A percentile compares a stretch with the other conserved stretches of the same genome.
Conservation (phyloP, 352 stramenopile genomes). For the Bremia lactucae region DNA sequence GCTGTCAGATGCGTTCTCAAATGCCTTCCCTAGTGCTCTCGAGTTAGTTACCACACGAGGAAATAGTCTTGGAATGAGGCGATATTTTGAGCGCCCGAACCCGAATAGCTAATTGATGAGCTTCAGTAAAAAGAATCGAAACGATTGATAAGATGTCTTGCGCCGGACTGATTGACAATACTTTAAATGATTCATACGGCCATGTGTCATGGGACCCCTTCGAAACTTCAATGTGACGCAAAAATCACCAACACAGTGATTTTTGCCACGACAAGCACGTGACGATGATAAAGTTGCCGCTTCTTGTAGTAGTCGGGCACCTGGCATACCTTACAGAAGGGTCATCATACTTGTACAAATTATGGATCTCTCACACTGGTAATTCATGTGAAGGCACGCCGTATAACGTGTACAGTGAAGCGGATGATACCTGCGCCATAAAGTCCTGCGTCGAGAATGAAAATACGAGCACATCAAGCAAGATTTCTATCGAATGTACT, state of each 20-base stretch:
- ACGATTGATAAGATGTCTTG: too few species aligned
- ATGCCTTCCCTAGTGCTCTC: too few species aligned
- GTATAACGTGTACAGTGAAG: conserved; percentile 11
- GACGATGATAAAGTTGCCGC: background rate
- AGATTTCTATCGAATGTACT: conserved; percentile 14
- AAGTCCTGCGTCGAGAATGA: conserved; percentile 2
- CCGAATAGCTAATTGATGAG: too few species aligned
- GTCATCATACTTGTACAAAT: conserved; percentile 7
- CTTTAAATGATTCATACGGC: conserved; percentile 3
- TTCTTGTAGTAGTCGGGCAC: background rate
- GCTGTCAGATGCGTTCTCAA: too few species aligned
- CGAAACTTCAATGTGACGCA: too few species aligned
- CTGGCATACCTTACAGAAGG: background rate
- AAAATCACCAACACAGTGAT: background rate
- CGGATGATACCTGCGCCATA: conserved; percentile 2
- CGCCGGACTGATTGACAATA: conserved; percentile 4
- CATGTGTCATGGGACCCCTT: too few species aligned
- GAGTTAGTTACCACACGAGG: too few species aligned
- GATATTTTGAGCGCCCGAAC: too few species aligned
- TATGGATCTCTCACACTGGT: conserved; percentile 16
- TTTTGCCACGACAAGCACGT: background rate
- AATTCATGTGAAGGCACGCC: conserved; percentile 12
- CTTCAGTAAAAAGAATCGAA: too few species aligned
- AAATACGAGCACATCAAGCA: conserved; percentile 5
- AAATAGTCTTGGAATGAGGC: too few species aligned